A percentile compares a stretch with the other conserved stretches of the same genome.
phyloP scores from a whole-genome alignment of 225 moss, liverwort and hornwort species.

The Sphagnum tenellum region DNA sequence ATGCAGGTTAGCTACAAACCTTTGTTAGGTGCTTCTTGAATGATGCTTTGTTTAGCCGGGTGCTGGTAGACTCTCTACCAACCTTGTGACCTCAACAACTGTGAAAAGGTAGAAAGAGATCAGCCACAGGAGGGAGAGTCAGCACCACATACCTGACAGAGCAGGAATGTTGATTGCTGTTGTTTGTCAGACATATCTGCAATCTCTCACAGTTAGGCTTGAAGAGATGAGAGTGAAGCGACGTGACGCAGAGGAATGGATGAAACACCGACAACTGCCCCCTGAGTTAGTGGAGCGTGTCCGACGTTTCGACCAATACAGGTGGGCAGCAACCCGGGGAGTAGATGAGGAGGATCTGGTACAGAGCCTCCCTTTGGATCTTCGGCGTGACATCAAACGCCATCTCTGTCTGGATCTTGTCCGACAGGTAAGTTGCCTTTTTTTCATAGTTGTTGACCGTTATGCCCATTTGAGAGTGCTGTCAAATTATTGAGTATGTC shows the following conservation, averaged over 20 bases:
- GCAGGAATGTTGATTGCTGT: neutral
- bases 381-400: constrained; percentile 51
- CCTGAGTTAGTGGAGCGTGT: constrained; percentile 27
- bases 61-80: too few relatives aligned
- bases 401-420: constrained; percentile 57
- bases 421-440: constrained; percentile 21
- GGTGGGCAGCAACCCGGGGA: constrained; percentile 52
- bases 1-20: constrained; percentile 27
- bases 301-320: constrained; percentile 52
- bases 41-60: too few relatives aligned
- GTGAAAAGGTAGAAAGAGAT: too few relatives aligned
- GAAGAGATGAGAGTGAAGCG: constrained; percentile 73
- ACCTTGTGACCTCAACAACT: too few relatives aligned
- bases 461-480: neutral
- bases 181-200: constrained; percentile 38
- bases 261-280: constrained; percentile 51
- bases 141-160: too few relatives aligned
- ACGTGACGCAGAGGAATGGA: constrained; percentile 60
- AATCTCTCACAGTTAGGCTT: constrained; percentile 41
- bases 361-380: constrained; percentile 49
- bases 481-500: neutral
- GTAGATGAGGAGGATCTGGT: constrained; percentile 58
- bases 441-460: neutral
- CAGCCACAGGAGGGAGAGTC: too few relatives aligned
- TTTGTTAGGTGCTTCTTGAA: too few relatives aligned